phyloP scores from a whole-genome alignment of 108 stramenopile species.

The Discostella pseudostelligera region DNA sequence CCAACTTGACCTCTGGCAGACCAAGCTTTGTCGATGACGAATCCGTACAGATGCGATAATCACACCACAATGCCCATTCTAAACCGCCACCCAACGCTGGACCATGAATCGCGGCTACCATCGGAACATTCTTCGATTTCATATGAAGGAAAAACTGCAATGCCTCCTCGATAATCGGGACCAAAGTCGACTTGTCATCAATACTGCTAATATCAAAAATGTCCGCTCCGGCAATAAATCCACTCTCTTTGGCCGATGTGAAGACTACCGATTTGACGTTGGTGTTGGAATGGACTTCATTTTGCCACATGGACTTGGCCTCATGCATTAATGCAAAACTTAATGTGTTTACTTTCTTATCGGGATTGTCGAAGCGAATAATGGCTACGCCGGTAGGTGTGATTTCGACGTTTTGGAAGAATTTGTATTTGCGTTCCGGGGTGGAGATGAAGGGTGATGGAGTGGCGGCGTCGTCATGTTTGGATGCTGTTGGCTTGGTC shows the following conservation, averaged over 20 bases:
- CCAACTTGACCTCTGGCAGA: constrained; percentile 98
- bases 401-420: constrained; percentile 81
- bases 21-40: constrained; percentile 91
- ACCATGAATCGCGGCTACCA: constrained; percentile 97
- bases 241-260: constrained; percentile 92
- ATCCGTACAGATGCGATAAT: constrained; percentile 96
- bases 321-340: constrained; percentile 84
- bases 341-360: constrained; percentile 92
- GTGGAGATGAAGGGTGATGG: constrained; percentile 52
- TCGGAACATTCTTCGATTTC: constrained; percentile 76
- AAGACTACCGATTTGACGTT: constrained; percentile 93
- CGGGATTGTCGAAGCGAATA: constrained; percentile 90
- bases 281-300: constrained; percentile 61
- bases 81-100: constrained; percentile 97
- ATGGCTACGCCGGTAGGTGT: constrained; percentile 83
- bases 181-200: constrained; percentile 77
- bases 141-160: constrained; percentile 80
- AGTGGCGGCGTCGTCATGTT: not conserved
- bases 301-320: constrained; percentile 81
- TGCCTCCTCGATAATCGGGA: constrained; percentile 82
- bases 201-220: constrained; percentile 88
- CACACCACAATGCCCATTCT: constrained; percentile 99
- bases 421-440: constrained; percentile 77
- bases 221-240: constrained; percentile 99
- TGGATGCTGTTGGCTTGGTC: not conserved